Conservation (phyloP, 495 filamentous ascomycete species). For the Talaromyces adpressus region DNA sequence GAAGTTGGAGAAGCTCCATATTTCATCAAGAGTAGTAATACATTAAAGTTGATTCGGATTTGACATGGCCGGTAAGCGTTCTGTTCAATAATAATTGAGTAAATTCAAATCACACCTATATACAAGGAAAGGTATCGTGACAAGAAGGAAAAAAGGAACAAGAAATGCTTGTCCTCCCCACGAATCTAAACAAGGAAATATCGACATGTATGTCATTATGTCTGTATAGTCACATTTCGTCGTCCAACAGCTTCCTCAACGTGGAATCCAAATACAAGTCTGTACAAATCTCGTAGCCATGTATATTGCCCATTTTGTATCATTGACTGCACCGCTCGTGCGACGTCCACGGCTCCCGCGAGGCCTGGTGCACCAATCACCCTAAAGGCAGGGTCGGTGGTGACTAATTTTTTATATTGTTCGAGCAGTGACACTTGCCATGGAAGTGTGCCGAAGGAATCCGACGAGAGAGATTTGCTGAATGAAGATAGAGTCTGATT, state of each 20-base stretch:
- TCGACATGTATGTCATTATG: slow-evolving; percentile 12
- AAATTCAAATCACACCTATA: background rate
- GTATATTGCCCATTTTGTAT: slow-evolving; percentile 56
- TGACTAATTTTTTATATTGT: slow-evolving; percentile 69
- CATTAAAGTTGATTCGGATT: background rate
- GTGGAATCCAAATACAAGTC: slow-evolving; percentile 77
- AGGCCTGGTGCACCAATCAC: slow-evolving; percentile 48
- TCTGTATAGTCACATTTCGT: slow-evolving; percentile 44
- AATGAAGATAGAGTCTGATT: slow-evolving; percentile 54
- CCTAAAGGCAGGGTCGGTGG: slow-evolving; percentile 59
- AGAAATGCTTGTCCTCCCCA: background rate
- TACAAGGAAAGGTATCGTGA: slow-evolving; percentile 1
- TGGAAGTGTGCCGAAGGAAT: slow-evolving; percentile 65
- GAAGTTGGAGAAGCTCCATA: too few relatives aligned
- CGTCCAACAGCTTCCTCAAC: slow-evolving; percentile 61
- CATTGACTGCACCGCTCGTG: slow-evolving; percentile 70
- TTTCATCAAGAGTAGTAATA: background rate
- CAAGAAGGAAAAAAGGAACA: background rate
- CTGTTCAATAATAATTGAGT: background rate
- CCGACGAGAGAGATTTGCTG: slow-evolving; percentile 65
- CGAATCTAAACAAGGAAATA: background rate
- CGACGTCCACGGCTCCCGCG: slow-evolving; percentile 62
- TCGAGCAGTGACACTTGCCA: slow-evolving; percentile 66
- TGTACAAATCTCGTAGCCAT: slow-evolving; percentile 74
- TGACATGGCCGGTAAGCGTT: too few relatives aligned